A percentile compares a stretch with the other conserved stretches of the same genome.
phyloP scores from a whole-genome alignment of 2,329 filamentous ascomycete species.

The Aspergillus ruber region DNA sequence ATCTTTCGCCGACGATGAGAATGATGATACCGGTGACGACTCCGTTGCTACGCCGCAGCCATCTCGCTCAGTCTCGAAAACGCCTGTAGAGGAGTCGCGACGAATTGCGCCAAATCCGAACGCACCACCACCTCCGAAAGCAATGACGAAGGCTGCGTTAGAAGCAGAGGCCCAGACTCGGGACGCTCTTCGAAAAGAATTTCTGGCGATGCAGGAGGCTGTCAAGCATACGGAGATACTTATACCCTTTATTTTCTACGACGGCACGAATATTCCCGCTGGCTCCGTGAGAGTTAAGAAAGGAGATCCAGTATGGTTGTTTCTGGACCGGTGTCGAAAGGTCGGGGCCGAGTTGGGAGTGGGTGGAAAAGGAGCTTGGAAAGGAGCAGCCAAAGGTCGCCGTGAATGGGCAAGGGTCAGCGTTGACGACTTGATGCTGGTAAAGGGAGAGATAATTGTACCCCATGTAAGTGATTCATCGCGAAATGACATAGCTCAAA shows the following conservation, averaged over 20 bases:
- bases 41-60: constrained; percentile 32
- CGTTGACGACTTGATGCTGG: constrained; percentile 91
- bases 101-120: constrained; percentile 41
- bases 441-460: constrained; percentile 83
- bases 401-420: constrained; percentile 89
- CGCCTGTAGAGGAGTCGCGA: constrained; percentile 27
- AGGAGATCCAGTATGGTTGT: constrained; percentile 87
- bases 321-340: constrained; percentile 84
- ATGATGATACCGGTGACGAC: constrained; percentile 47
- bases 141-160: constrained; percentile 67
- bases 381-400: constrained; percentile 40
- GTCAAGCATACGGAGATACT: constrained; percentile 85
- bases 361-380: constrained; percentile 45
- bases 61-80: constrained; percentile 32
- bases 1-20: constrained; percentile 60
- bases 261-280: constrained; percentile 82
- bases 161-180: constrained; percentile 72
- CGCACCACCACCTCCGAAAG: constrained; percentile 57
- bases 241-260: constrained; percentile 95
- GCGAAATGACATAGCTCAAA: neutral
- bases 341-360: constrained; percentile 78
- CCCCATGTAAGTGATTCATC: constrained; percentile 66
- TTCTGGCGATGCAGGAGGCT: constrained; percentile 71
- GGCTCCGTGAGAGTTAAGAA: constrained; percentile 84
- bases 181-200: constrained; percentile 70